phyloP scores from a whole-genome alignment of 2,329 filamentous ascomycete species.

The Fusarium sp. region DNA sequence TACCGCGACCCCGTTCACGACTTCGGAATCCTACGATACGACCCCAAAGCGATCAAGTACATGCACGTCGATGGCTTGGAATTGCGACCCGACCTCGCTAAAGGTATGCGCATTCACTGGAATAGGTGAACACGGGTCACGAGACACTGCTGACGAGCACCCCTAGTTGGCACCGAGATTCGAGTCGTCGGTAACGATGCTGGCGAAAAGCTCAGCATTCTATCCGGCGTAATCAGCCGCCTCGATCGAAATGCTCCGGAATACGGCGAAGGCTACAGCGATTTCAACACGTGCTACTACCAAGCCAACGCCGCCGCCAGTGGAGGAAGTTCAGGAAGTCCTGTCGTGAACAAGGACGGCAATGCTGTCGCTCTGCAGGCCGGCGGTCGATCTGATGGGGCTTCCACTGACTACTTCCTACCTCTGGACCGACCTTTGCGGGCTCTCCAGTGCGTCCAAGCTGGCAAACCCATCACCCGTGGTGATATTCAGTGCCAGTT shows the following conservation, averaged over 20 bases:
- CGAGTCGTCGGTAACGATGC: conserved; percentile 98
- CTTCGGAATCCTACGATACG: conserved; percentile 96
- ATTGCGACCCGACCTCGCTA: conserved; percentile 88
- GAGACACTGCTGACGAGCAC: conserved; percentile 35
- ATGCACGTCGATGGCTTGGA: conserved; percentile 89
- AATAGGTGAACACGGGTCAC: background rate
- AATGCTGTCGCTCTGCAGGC: conserved; percentile 94
- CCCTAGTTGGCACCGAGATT: conserved; percentile 88
- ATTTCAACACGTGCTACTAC: conserved; percentile 97
- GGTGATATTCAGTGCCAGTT: conserved; percentile 99
- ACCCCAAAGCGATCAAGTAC: conserved; percentile 96
- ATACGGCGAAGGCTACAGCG: conserved; percentile 97
- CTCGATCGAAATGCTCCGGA: conserved; percentile 97
- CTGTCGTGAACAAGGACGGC: conserved; percentile 95
- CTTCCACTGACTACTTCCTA: conserved; percentile 97
- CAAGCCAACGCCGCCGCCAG: conserved; percentile 97
- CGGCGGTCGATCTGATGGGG: conserved; percentile 92
- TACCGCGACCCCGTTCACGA: conserved; percentile 99
- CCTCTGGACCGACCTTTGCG: conserved; percentile 92
- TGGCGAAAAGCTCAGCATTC: conserved; percentile 96
- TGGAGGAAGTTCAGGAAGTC: conserved; percentile 97
- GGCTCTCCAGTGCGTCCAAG: conserved; percentile 88
- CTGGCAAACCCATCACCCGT: conserved; percentile 81
- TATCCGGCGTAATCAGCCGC: conserved; percentile 97
- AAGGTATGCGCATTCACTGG: conserved; percentile 60